A percentile compares a stretch with the other conserved stretches of the same genome.
phyloP scores from a whole-genome alignment of 345 rosid species.

The Pugionium cornutum region DNA sequence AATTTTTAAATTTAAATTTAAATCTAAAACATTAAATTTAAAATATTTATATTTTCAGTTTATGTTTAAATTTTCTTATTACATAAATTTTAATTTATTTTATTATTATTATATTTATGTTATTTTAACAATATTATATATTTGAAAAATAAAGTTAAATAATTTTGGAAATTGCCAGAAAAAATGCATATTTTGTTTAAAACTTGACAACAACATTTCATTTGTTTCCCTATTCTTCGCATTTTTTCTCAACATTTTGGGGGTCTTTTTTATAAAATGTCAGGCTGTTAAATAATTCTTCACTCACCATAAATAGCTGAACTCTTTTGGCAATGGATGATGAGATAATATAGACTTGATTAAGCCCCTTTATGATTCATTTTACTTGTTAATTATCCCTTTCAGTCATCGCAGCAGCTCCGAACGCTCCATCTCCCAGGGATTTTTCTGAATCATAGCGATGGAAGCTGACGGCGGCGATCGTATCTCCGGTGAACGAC shows the following conservation, averaged over 20 bases:
- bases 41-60: too few species aligned
- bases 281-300: background rate
- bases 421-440: background rate
- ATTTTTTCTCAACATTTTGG: slow-evolving; percentile 3
- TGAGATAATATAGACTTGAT: too few species aligned
- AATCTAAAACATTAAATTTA: too few species aligned
- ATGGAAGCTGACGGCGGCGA: slow-evolving; percentile 38
- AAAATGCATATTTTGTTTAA: too few species aligned
- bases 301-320: background rate
- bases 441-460: background rate
- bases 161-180: too few species aligned
- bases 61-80: too few species aligned
- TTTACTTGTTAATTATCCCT: background rate
- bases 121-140: too few species aligned
- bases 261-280: background rate
- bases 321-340: background rate
- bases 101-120: too few species aligned
- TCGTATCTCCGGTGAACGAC: slow-evolving; percentile 33
- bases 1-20: too few species aligned
- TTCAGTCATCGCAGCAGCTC: background rate
- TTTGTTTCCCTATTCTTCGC: background rate
- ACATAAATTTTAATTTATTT: too few species aligned
- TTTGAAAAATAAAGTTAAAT: too few species aligned
- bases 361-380: too few species aligned
- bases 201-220: background rate